These are phyloP conservation scores for Trichoderma semiorbis DNA, from an alignment of 2,329 filamentous ascomycete species.

Conservation along the genomic window DNA sequence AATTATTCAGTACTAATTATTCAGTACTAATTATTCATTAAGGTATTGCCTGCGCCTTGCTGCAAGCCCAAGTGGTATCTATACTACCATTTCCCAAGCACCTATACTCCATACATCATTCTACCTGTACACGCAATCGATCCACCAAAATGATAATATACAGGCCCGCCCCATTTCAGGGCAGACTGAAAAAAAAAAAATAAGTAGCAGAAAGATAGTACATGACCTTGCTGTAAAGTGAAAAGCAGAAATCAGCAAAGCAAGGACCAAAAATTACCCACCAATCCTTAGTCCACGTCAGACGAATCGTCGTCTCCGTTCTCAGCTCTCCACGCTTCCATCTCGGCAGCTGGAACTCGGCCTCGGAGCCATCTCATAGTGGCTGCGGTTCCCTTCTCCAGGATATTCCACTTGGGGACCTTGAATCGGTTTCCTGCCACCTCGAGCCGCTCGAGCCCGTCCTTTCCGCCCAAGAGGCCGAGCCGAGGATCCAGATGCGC, in stretches of 20 bases:
- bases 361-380: constrained; percentile 78
- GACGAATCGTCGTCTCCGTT: constrained; percentile 37
- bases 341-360: constrained; percentile 63
- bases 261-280: neutral
- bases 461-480: constrained; percentile 66
- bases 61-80: neutral
- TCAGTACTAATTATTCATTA: neutral
- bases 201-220: constrained; percentile 12
- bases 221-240: neutral
- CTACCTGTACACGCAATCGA: neutral
- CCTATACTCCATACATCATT: neutral
- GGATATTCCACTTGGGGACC: constrained; percentile 77
- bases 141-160: neutral
- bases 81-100: neutral
- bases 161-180: neutral
- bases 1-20: neutral
- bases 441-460: constrained; percentile 63
- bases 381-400: constrained; percentile 84
- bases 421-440: constrained; percentile 84
- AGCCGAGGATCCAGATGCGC: constrained; percentile 75
- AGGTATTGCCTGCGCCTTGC: neutral
- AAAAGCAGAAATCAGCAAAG: neutral
- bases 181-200: neutral
- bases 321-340: constrained; percentile 52
- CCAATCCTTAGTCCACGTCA: constrained; percentile 20